Evolutionary conservation across 225 moss, liverwort and hornwort genomes (phyloP), one percentile per base, ranked within the genome.

Genomic region (Pseudisothecium myosuroides): DNA sequence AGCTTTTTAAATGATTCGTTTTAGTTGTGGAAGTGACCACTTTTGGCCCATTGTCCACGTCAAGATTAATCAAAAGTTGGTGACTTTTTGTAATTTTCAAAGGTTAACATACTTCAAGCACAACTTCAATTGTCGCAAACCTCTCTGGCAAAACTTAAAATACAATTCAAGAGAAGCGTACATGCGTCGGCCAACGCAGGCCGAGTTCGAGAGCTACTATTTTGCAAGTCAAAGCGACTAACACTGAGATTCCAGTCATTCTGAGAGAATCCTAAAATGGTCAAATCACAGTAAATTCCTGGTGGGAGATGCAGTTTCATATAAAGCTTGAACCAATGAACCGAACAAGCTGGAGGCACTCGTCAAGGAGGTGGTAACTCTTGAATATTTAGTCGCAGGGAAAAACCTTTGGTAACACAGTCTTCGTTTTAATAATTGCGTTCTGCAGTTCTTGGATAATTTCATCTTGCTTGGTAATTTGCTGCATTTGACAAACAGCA

Each of bases 401-500:
- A 19, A 88, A 93, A 54, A 89, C 84, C 66, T 85, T 91, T 2
- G 93, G 94, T 45, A 92, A 58, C 62, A 93, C 87, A 32, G 90
- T 93, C 90, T 83, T 94, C 28, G 91, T 81, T 81, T 87, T 85
- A 17, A 89, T 71, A 66, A 93, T 94, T 34, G 88, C 85, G 13
- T 92, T 92, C 63, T 92, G 91, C 75, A 94, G 89, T 52, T 90
- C 80, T 73, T 88, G 88, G 50, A 94, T 94, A 6, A 85, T 59
- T 92, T 93, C 87, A 23, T 92, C 91, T 90, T 94, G 93, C 88
- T 91, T 88, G 10, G 65, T 83, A 58, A 94, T 91, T 88, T 85
- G 67, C 92, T 94, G 92, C 94, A 83, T 60, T 66, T 72, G 34
- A 84, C n/a, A 73, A 55, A 59, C 21, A 45, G 7, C 34, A 21